Percentiles rank a stretch among this genome's conserved stretches.
Conservation (phyloP, 106 monocot species). For the Amphibolis antarctica region DNA sequence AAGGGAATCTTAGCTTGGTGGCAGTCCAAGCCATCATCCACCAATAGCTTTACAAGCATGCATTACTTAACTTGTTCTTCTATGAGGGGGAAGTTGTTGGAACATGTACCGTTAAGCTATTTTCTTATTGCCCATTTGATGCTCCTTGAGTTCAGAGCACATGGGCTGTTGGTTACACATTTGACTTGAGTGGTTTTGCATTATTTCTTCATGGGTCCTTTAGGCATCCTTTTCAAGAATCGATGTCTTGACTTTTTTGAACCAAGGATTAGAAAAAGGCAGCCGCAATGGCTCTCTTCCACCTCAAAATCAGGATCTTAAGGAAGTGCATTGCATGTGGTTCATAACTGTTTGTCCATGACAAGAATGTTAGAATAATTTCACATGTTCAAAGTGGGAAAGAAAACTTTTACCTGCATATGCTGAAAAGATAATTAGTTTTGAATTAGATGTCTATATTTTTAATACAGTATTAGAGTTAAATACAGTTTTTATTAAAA, state of each 20-base stretch:
- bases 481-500: no score
- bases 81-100: no score
- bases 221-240: background rate
- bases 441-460: no score
- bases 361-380: no score
- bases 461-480: no score
- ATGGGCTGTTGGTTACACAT: background rate
- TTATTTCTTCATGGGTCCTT: background rate
- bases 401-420: no score
- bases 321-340: constrained; percentile 7
- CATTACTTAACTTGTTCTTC: background rate
- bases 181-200: background rate
- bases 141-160: background rate
- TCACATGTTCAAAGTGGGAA: no score
- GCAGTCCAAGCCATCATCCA: background rate
- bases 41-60: background rate
- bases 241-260: constrained; percentile 7
- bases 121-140: background rate
- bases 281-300: background rate
- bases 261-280: background rate
- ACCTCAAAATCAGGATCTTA: constrained; percentile 10
- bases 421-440: no score
- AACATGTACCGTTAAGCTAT: no score
- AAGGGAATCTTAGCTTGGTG: background rate
- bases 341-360: no score